Evolutionary conservation across 495 filamentous ascomycete species (phyloP).

Genomic region (Neurospora sp.): DNA sequence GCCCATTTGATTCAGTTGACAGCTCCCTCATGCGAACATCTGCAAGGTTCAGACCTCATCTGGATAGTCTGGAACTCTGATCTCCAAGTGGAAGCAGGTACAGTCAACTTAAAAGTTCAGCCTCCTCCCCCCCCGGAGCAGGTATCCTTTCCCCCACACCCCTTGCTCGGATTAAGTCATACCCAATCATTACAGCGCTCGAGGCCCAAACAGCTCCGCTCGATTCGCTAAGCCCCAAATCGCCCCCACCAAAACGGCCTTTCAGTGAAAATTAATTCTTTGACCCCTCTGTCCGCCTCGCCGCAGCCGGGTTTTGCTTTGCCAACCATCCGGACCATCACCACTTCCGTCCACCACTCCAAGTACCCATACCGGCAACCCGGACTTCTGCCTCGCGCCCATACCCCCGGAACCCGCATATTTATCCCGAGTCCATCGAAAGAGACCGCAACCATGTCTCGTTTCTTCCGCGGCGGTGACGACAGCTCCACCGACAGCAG

Average conservation of each 20-base stretch:
- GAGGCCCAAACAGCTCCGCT: not conserved
- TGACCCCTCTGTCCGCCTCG: constrained; percentile 17
- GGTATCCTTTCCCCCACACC: not conserved
- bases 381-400: constrained; percentile 1
- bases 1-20: not conserved
- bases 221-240: constrained; percentile 23
- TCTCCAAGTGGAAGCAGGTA: not conserved
- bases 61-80: not conserved
- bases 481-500: constrained; percentile 78
- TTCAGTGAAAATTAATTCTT: constrained; percentile 26
- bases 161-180: constrained; percentile 7
- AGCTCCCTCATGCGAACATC: not conserved
- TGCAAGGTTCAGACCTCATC: not conserved
- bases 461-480: constrained; percentile 90
- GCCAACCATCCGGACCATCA: constrained; percentile 10
- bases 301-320: constrained; percentile 14
- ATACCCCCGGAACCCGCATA: constrained; percentile 1
- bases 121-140: not conserved
- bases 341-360: constrained; percentile 6
- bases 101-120: not conserved
- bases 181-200: not conserved
- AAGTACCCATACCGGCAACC: constrained; percentile 2
- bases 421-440: not conserved
- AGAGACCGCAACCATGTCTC: constrained; percentile 57
- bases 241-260: constrained; percentile 27